A percentile compares a stretch with the other conserved stretches of the same genome.
Evolutionary conservation across 169 alveolate genomes (phyloP).

Genomic region (Eimeria mitis): DNA sequence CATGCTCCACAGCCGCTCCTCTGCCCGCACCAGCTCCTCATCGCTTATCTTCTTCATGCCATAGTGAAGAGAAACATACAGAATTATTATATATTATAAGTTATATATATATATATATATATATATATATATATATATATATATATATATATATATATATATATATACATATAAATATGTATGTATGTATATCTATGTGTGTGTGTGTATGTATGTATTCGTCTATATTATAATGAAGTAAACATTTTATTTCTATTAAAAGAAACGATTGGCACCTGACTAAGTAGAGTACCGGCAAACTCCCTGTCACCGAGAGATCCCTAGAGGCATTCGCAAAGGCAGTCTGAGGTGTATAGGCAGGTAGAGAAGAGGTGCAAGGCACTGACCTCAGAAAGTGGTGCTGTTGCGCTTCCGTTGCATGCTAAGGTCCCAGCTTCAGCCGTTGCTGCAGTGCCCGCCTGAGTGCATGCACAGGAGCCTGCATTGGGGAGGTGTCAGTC

Average conservation of each 20-base stretch:
- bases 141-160: too few relatives aligned
- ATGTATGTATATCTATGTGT: too few relatives aligned
- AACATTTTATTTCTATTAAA: too few relatives aligned
- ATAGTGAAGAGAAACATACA: background rate
- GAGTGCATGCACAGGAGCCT: background rate
- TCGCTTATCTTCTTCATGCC: conserved; percentile 12
- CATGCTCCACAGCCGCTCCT: background rate
- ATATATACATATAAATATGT: too few relatives aligned
- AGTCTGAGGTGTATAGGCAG: background rate
- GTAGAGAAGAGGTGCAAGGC: background rate
- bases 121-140: too few relatives aligned
- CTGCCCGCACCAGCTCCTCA: background rate
- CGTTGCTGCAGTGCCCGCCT: background rate
- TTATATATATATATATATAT: too few relatives aligned
- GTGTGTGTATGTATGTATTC: too few relatives aligned
- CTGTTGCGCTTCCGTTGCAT: background rate
- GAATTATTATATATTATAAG: too few relatives aligned
- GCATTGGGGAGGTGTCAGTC: background rate
- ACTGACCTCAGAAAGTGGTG: background rate
- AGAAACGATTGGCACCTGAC: too few relatives aligned
- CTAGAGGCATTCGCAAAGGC: background rate
- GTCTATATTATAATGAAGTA: too few relatives aligned
- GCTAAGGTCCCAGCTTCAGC: background rate
- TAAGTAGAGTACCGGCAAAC: too few relatives aligned
- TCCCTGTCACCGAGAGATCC: background rate